Evolutionary conservation across 176 grass and related monocot genomes (phyloP), one percentile per base, ranked within the genome.

Genomic region (Aegilops bicornis): DNA sequence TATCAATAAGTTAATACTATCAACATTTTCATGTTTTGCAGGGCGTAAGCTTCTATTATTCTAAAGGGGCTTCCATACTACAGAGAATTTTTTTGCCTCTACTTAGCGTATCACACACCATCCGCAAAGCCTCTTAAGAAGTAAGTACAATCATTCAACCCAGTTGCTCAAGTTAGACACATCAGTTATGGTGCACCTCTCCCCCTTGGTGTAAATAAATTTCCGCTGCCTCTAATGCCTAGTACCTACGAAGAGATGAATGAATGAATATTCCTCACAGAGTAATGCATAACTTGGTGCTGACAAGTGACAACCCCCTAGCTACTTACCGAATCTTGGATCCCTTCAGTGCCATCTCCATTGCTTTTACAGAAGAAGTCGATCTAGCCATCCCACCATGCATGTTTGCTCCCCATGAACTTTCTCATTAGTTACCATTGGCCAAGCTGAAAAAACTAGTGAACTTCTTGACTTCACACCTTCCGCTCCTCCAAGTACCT

Each of bases 21-120:
- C 50, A 54, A 84, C 58, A 48, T 4, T 58, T 64, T 20, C n/a
- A 48, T 20, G 30, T 50, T 72, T 72, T 43, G 10, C 9, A 47
- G 23, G 56, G 9, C 13, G 6, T 56, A 75, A 60, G 10, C 27
- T 83, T 89, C 87, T 24, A 81, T 14, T 8, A 85, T 67, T 80
- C 16, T 61, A 8, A 79, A 66, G 56, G 72, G 23, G 64, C 25
- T 59, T 65, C 81, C 10, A 32, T 73, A 20, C 73, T 76, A 76
- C 15, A 19, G 23, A 82, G 59, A 23, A 27, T 27, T 27, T 27
- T 27, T 27, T 27, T 27, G 27, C 45, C 45, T 48, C 12, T 15
- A 0, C 45, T 48, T 15, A 48, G 13, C 15, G 45, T 15, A 1
- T 48, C 45, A 15, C 45, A 48, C 45, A 48, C 45, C 1, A 48